These are phyloP conservation scores for Tetrapyrgos nigripes DNA, from an alignment of 1,284 basidiomycete species.

Conservation along the genomic window DNA sequence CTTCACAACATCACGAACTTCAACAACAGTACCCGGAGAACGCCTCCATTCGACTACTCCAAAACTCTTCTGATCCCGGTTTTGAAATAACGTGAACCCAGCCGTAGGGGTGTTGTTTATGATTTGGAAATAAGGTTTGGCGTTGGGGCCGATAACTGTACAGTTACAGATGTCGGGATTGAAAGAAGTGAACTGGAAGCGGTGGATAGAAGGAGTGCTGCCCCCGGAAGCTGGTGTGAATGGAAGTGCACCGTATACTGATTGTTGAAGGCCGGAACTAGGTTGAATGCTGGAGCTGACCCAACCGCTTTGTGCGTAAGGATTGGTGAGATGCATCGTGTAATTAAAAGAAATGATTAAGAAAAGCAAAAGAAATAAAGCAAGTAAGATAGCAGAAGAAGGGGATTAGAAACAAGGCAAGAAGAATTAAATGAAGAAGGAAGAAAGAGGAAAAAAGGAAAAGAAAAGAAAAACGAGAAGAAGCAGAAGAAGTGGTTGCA, in stretches of 20 bases:
- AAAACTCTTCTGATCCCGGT: constrained; percentile 20
- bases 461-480: not conserved
- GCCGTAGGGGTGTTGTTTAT: constrained; percentile 20
- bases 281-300: constrained; percentile 28
- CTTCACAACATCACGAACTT: constrained; percentile 27
- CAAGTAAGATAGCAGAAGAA: too few species aligned
- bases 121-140: constrained; percentile 18
- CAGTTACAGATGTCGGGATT: constrained; percentile 34
- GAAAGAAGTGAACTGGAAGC: constrained; percentile 32
- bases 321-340: constrained; percentile 33
- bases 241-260: constrained; percentile 31
- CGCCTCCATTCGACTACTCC: constrained; percentile 31
- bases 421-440: not conserved
- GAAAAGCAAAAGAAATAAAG: not conserved
- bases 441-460: not conserved
- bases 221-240: constrained; percentile 13
- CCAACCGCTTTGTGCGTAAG: constrained; percentile 39
- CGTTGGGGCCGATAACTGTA: constrained; percentile 31
- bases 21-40: constrained; percentile 26
- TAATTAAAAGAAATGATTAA: too few species aligned
- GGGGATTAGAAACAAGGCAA: not conserved
- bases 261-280: constrained; percentile 20
- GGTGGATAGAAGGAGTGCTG: constrained; percentile 26
- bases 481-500: not conserved
- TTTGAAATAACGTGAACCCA: constrained; percentile 25